Percentiles rank a stretch among this genome's conserved stretches.
These are phyloP conservation scores for Carex parvula DNA, from an alignment of 176 grass and related monocot genomes.

Conservation along the genomic window DNA sequence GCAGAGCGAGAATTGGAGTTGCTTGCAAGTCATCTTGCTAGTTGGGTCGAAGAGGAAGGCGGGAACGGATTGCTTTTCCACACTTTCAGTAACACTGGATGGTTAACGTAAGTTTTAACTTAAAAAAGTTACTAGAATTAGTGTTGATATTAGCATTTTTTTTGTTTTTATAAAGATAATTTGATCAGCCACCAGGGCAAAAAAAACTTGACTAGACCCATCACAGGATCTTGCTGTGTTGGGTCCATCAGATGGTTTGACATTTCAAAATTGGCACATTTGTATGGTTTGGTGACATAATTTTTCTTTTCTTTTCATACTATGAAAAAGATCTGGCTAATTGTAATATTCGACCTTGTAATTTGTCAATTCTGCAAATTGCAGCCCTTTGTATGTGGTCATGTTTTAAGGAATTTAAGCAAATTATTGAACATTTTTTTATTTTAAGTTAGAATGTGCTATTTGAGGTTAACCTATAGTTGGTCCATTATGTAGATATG, in stretches of 20 bases:
- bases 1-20: constrained; percentile 65
- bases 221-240: neutral
- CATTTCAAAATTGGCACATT: neutral
- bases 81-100: constrained; percentile 95
- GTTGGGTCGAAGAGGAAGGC: constrained; percentile 73
- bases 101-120: constrained; percentile 59
- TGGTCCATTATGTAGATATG: constrained; percentile 49
- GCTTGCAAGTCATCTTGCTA: constrained; percentile 62
- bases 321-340: neutral
- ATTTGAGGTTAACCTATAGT: neutral
- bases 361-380: neutral
- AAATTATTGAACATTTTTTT: neutral
- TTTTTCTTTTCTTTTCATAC: neutral
- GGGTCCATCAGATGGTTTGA: neutral
- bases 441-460: neutral
- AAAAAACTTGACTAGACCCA: neutral
- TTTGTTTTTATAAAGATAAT: neutral
- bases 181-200: neutral
- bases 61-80: constrained; percentile 88
- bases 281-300: neutral
- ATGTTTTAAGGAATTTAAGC: neutral
- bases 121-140: neutral
- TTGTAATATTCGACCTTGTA: neutral
- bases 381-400: neutral
- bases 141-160: neutral